phyloP scores from a whole-genome alignment of 2,329 filamentous ascomycete genomes.

The Xylariaceae sp. region DNA sequence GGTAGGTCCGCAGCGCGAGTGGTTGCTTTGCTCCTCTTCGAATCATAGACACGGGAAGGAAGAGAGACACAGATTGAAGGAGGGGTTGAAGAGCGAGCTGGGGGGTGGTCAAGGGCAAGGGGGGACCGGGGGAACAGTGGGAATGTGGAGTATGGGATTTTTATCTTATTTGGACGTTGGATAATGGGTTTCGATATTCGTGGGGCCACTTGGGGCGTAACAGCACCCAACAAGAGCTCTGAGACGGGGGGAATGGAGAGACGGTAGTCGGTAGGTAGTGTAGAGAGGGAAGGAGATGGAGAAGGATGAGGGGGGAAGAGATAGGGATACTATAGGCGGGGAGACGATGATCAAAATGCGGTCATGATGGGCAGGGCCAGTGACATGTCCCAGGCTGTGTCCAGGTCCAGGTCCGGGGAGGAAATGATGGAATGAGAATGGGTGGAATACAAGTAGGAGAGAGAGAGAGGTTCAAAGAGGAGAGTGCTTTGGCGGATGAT shows the following conservation, averaged over 20 bases:
- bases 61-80: conserved; percentile 24
- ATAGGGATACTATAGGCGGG: conserved; percentile 29
- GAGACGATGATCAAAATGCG: conserved; percentile 30
- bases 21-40: conserved; percentile 17
- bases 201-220: conserved; percentile 29
- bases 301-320: conserved; percentile 7
- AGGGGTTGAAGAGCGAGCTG: conserved; percentile 31
- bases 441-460: conserved; percentile 18
- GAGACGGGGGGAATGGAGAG: neutral
- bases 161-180: conserved; percentile 31
- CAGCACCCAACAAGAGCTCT: neutral
- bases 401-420: conserved; percentile 4
- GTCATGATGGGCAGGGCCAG: conserved; percentile 21
- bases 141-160: conserved; percentile 29
- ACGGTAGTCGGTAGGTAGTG: neutral
- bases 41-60: conserved; percentile 23
- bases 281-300: neutral
- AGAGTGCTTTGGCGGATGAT: conserved; percentile 16
- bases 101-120: conserved; percentile 23
- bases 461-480: conserved; percentile 25
- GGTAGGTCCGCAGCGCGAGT: conserved; percentile 25
- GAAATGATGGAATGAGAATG: neutral
- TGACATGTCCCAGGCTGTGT: conserved; percentile 25
- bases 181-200: conserved; percentile 27
- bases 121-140: conserved; percentile 1